phyloP scores from a whole-genome alignment of 2,329 filamentous ascomycete genomes.

The Calonectria multiphialidica region DNA sequence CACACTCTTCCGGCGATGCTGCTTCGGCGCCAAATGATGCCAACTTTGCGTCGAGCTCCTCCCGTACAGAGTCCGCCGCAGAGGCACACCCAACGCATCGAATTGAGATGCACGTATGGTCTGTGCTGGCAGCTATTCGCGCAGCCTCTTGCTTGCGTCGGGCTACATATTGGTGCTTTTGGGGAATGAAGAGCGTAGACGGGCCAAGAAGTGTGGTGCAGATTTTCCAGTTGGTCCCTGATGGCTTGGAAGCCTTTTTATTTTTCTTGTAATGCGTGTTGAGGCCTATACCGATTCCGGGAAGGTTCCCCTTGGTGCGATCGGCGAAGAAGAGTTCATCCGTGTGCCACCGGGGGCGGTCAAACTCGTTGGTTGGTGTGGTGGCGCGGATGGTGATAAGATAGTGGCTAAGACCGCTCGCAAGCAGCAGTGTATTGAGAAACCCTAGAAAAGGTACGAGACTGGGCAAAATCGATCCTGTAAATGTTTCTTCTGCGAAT shows the following conservation, averaged over 20 bases:
- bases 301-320: conserved; percentile 27
- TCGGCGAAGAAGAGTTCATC: conserved; percentile 60
- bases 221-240: conserved; percentile 60
- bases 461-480: conserved; percentile 47
- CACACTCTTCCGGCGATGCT: conserved; percentile 48
- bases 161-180: conserved; percentile 45
- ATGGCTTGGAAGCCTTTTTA: neutral
- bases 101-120: conserved; percentile 56
- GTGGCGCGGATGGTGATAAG: conserved; percentile 63
- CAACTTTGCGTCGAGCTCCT: conserved; percentile 47
- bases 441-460: conserved; percentile 56
- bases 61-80: conserved; percentile 54
- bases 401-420: conserved; percentile 54
- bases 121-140: conserved; percentile 41
- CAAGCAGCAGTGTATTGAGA: conserved; percentile 51
- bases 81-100: conserved; percentile 58
- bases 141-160: conserved; percentile 47
- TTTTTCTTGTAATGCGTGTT: conserved; percentile 1
- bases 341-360: conserved; percentile 61
- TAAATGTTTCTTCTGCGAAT: conserved; percentile 51
- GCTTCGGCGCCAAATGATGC: conserved; percentile 34
- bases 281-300: conserved; percentile 21
- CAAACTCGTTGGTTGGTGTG: conserved; percentile 55
- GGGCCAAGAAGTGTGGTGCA: conserved; percentile 61
- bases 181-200: conserved; percentile 57